Evolutionary conservation across 2,329 filamentous ascomycete species (phyloP).

Genomic region (Apiospora koreana): DNA sequence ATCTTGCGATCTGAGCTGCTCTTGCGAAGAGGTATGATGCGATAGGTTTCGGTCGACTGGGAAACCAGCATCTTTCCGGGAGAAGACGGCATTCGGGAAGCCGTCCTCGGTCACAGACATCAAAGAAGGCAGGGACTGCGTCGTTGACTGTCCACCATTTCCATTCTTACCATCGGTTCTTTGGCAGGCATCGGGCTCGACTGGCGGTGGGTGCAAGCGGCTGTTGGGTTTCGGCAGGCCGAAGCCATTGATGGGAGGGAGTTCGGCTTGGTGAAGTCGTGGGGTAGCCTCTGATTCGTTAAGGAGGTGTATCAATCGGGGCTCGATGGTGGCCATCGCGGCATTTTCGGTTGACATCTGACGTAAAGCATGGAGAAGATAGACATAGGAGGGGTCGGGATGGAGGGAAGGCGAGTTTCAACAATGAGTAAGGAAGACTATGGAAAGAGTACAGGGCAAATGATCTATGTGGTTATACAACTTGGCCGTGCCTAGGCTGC

Average conservation of each 20-base stretch:
- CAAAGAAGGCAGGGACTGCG: slow-evolving; percentile 30
- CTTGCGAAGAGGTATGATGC: slow-evolving; percentile 41
- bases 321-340: slow-evolving; percentile 68
- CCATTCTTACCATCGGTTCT: slow-evolving; percentile 38
- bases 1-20: slow-evolving; percentile 43
- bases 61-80: slow-evolving; percentile 24
- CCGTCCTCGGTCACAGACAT: slow-evolving; percentile 30
- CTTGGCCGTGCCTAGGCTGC: background rate
- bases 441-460: slow-evolving; percentile 15
- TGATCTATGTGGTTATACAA: slow-evolving; percentile 17
- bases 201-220: slow-evolving; percentile 42
- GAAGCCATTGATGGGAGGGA: slow-evolving; percentile 54
- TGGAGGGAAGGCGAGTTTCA: slow-evolving; percentile 15
- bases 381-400: slow-evolving; percentile 16
- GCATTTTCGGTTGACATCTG: slow-evolving; percentile 30
- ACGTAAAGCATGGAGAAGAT: slow-evolving; percentile 39
- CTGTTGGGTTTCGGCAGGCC: slow-evolving; percentile 46
- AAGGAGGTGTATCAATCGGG: slow-evolving; percentile 65
- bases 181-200: slow-evolving; percentile 51
- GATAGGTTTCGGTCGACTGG: slow-evolving; percentile 25
- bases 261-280: slow-evolving; percentile 48
- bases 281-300: slow-evolving; percentile 56
- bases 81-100: slow-evolving; percentile 12
- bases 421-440: slow-evolving; percentile 16
- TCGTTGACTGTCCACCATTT: slow-evolving; percentile 25